Conservation (phyloP, 495 filamentous ascomycete species). For the Achaetomiella virescens region DNA sequence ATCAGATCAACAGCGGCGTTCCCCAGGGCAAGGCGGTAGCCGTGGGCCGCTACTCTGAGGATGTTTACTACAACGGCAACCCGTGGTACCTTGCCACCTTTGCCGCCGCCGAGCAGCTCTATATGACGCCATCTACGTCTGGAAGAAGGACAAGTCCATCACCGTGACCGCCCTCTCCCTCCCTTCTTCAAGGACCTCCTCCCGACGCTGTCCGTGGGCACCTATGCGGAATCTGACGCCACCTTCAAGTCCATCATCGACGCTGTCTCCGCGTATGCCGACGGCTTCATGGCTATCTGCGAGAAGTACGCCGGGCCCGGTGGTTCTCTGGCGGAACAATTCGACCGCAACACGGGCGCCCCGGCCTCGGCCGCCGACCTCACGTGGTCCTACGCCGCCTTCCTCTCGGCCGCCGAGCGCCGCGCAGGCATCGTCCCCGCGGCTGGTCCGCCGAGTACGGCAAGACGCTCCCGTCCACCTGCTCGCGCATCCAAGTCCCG, state of each 20-base stretch:
- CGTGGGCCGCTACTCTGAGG: slow-evolving; percentile 64
- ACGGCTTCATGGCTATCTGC: slow-evolving; percentile 55
- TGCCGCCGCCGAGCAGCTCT: slow-evolving; percentile 60
- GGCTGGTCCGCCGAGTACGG: slow-evolving; percentile 43
- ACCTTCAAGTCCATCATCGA: slow-evolving; percentile 47
- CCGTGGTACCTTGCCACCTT: slow-evolving; percentile 62
- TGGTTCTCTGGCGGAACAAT: slow-evolving; percentile 59
- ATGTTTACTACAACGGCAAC: slow-evolving; percentile 60
- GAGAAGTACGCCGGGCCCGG: slow-evolving; percentile 42
- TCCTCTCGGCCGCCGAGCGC: slow-evolving; percentile 51
- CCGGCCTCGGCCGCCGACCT: slow-evolving; percentile 54
- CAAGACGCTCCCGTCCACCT: slow-evolving; percentile 49
- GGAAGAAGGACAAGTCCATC: slow-evolving; percentile 48
- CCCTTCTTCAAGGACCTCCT: slow-evolving; percentile 53
- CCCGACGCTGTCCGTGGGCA: slow-evolving; percentile 43
- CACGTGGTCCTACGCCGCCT: slow-evolving; percentile 66
- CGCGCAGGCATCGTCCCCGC: slow-evolving; percentile 45
- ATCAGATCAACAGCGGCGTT: slow-evolving; percentile 51
- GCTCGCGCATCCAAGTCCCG: slow-evolving; percentile 46
- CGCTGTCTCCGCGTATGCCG: slow-evolving; percentile 56
- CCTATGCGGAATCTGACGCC: slow-evolving; percentile 40
- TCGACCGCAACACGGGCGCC: slow-evolving; percentile 42
- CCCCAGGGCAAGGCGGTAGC: slow-evolving; percentile 49
- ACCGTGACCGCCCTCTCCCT: slow-evolving; percentile 49
- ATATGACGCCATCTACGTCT: slow-evolving; percentile 58